phyloP scores from a whole-genome alignment of 768 basidiomycete species.

The Dacryopinax primogenitus region DNA sequence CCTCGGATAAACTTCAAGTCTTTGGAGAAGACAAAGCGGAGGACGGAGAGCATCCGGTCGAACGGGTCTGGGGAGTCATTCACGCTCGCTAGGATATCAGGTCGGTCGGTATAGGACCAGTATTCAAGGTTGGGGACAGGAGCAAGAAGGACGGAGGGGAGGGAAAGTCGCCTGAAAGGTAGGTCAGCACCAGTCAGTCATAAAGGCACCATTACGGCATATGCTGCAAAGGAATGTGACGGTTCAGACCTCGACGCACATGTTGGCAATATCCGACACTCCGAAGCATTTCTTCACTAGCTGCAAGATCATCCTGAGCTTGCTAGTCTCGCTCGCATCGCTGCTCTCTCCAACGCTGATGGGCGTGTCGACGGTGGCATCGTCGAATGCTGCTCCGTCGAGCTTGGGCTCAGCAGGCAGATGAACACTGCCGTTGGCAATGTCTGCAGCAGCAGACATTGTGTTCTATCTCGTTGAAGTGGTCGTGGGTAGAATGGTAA shows the following conservation, averaged over 20 bases:
- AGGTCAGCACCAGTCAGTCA: background rate
- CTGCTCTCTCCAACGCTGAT: slow-evolving; percentile 25
- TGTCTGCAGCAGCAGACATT: background rate
- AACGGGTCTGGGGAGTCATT: slow-evolving; percentile 89
- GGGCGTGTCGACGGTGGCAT: slow-evolving; percentile 12
- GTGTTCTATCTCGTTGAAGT: no score
- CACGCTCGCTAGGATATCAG: slow-evolving; percentile 82
- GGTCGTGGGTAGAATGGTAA: no score
- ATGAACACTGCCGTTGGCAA: background rate
- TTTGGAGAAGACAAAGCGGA: slow-evolving; percentile 81
- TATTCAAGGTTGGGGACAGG: slow-evolving; percentile 94
- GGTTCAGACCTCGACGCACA: no score
- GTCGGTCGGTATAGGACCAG: slow-evolving; percentile 85
- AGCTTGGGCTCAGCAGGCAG: background rate
- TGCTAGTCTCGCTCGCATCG: slow-evolving; percentile 59
- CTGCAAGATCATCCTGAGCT: slow-evolving; percentile 85
- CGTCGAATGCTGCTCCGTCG: background rate
- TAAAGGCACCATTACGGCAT: slow-evolving; percentile 5
- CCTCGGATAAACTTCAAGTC: slow-evolving; percentile 88
- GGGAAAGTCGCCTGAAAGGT: slow-evolving; percentile 66
- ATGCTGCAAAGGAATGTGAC: background rate
- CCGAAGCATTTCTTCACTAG: slow-evolving; percentile 84
- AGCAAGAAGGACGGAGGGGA: slow-evolving; percentile 85
- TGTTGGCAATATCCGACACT: slow-evolving; percentile 87
- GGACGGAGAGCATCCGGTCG: slow-evolving; percentile 83